Base-by-base conservation (phyloP, 768 basidiomycete genomes). In the Clitopilus hobsonii region DNA sequence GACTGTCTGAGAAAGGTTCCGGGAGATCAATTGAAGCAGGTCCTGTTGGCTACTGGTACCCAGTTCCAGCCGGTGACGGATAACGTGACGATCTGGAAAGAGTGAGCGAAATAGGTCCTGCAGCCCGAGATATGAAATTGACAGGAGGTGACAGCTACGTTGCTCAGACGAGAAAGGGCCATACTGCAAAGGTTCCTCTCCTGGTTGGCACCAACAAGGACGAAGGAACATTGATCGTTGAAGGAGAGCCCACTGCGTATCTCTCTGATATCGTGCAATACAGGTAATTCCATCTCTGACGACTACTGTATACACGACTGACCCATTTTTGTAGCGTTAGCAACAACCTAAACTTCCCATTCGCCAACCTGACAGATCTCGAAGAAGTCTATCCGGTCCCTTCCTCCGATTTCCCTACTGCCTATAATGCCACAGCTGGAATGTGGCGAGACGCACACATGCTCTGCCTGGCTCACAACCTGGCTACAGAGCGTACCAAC, bases 371-470 rank as follows among this genome's bases (percentile, higher is more conserved):
- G 30, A 48, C 62, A 14, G 32, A 54, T 4, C 58, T 70, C 8
- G 54, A 69, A 56, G 48, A 52, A n/a, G 57, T 57, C 53, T 68
- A 69, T 45, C 63, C 66, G 11, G 68, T 69, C 41, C 66, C 65
- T 8, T 71, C 69, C 0, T 36, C 25, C 23, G 61, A 58, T 16
- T 71, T 66, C 55, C 66, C 66, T 20, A 64, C 66, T 2, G 68
- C 68, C 0, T 71, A 71, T 59, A 69, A 71, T 52, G 69, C 69
- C 4, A 62, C 67, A 3, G 68, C 69, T 1, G 68, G 54, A 8
- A 71, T 71, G 63, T 71, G 67, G 69, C 58, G 68, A 45, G 69
- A 69, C 41, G 69, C 69, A 4, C 69, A 71, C 50, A 69, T 71
- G 69, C 63, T 68, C 5, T 71, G 69, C 47, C 64, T 69, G 20